These are phyloP conservation scores for Ophiostoma ips DNA, from an alignment of 2,329 filamentous ascomycete genomes.

Conservation along the genomic window DNA sequence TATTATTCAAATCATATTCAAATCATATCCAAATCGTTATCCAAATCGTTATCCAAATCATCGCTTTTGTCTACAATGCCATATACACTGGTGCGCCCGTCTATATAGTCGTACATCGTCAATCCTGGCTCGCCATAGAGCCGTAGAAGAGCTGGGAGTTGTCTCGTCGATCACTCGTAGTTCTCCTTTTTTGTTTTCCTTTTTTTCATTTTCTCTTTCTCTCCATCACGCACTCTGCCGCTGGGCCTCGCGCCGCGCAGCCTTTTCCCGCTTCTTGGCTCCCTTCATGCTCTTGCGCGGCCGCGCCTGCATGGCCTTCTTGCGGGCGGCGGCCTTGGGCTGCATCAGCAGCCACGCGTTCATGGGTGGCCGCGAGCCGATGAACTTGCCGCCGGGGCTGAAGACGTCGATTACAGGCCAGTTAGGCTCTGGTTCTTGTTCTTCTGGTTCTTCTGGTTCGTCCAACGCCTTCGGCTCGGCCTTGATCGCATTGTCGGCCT, in stretches of 20 bases:
- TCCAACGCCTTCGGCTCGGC: neutral
- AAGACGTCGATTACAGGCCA: slow-evolving; percentile 74
- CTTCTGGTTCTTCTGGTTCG: neutral
- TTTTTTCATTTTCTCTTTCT: neutral
- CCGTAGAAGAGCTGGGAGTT: no score
- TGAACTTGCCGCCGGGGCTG: slow-evolving; percentile 68
- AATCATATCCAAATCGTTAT: no score
- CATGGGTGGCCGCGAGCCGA: slow-evolving; percentile 54
- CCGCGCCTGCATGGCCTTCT: slow-evolving; percentile 11
- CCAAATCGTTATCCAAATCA: neutral
- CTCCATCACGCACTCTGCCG: neutral
- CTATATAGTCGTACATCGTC: neutral
- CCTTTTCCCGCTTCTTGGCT: slow-evolving; percentile 12
- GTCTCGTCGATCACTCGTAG: no score
- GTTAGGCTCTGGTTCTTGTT: slow-evolving; percentile 13
- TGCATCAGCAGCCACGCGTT: slow-evolving; percentile 54
- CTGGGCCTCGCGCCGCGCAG: neutral
- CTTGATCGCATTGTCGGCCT: neutral
- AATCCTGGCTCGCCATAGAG: no score
- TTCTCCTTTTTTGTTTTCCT: no score
- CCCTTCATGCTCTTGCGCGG: slow-evolving; percentile 15
- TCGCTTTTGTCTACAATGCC: neutral
- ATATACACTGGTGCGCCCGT: neutral
- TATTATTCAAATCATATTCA: no score
- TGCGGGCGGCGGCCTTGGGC: slow-evolving; percentile 25